Evolutionary conservation across 106 monocot genomes (phyloP).

Genomic region (Phalaenopsis equestris): DNA sequence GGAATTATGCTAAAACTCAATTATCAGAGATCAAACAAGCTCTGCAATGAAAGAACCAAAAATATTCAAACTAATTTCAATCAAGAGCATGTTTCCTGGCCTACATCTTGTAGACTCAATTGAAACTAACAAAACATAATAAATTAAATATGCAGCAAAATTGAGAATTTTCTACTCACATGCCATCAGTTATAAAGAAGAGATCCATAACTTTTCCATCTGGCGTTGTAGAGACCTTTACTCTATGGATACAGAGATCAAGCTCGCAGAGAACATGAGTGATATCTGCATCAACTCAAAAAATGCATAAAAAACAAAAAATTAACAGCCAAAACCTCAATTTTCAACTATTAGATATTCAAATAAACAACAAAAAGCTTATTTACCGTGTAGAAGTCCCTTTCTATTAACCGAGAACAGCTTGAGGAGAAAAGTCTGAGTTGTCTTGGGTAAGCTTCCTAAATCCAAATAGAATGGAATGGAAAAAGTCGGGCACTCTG

Average conservation of each 20-base stretch:
- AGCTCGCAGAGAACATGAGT: constrained; percentile 76
- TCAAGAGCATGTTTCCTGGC: background rate
- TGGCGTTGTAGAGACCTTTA: constrained; percentile 93
- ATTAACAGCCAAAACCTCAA: background rate
- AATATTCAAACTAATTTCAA: background rate
- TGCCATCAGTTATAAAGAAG: constrained; percentile 82
- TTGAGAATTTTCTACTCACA: constrained; percentile 29
- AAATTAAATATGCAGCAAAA: background rate
- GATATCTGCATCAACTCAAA: constrained; percentile 45
- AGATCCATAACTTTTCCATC: constrained; percentile 85
- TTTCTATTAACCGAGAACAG: constrained; percentile 70
- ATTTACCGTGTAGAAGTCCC: constrained; percentile 77
- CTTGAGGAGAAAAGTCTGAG: constrained; percentile 66
- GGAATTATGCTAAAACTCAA: no score
- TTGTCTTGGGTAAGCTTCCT: constrained; percentile 17
- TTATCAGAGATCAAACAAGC: no score
- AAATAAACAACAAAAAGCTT: background rate
- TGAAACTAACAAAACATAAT: background rate
- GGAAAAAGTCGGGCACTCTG: constrained; percentile 54
- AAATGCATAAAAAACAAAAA: constrained; percentile 4
- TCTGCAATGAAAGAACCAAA: no score
- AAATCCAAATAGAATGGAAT: constrained; percentile 54
- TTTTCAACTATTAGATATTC: background rate
- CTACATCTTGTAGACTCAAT: no score
- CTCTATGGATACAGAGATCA: constrained; percentile 76